Evolutionary conservation across 2,329 filamentous ascomycete species (phyloP).

Genomic region (Nemania abortiva): DNA sequence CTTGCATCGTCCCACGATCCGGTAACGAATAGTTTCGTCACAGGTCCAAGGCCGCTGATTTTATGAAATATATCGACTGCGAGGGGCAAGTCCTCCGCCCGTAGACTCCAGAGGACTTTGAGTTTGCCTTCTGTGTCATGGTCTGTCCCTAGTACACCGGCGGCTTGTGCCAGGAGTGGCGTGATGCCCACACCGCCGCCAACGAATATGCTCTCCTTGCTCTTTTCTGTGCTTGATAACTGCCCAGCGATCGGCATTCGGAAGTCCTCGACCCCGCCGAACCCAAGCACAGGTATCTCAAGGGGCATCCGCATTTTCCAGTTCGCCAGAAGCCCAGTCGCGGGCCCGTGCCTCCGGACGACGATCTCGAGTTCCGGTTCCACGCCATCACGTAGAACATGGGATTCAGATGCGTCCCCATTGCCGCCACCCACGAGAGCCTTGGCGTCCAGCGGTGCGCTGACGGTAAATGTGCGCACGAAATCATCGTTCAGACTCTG

Average conservation of each 20-base stretch:
- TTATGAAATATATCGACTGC: constrained; percentile 69
- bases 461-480: constrained; percentile 85
- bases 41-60: constrained; percentile 63
- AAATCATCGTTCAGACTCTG: constrained; percentile 86
- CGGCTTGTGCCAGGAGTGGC: constrained; percentile 78
- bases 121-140: constrained; percentile 53
- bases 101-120: constrained; percentile 76
- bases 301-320: constrained; percentile 65
- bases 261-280: constrained; percentile 72
- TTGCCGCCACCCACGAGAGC: background rate
- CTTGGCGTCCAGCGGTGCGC: constrained; percentile 55
- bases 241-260: constrained; percentile 47
- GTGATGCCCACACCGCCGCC: constrained; percentile 88
- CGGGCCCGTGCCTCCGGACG: constrained; percentile 74
- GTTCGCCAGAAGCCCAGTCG: constrained; percentile 73
- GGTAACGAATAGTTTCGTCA: constrained; percentile 75
- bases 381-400: constrained; percentile 43
- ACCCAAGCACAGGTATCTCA: constrained; percentile 76
- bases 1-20: constrained; percentile 64
- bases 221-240: constrained; percentile 30
- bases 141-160: constrained; percentile 57
- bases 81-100: constrained; percentile 70
- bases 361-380: constrained; percentile 76
- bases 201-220: constrained; percentile 67
- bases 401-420: background rate